Evolutionary conservation across 306 rosid species (phyloP), one percentile per base, ranked within the genome.

Genomic region (Albizia julibrissin): DNA sequence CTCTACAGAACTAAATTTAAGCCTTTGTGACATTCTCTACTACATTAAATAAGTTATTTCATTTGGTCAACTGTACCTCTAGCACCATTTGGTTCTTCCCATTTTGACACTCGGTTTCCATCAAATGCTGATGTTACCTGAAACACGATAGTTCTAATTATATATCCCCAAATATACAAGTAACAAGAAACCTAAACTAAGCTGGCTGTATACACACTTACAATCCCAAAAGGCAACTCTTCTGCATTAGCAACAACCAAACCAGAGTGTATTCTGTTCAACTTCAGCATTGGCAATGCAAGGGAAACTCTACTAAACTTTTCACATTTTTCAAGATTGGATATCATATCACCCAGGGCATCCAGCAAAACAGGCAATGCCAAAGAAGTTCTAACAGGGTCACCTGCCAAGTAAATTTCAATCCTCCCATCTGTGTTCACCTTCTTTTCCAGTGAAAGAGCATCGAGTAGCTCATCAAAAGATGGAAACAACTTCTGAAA

Each of bases 51-150:
- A 78, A 59, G 29, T 40, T 67, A 84, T 62, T 80, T 81, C 74
- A 71, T 67, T 69, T 52, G 40, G 75, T 73, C 72, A 46, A 67
- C 29, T 40, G 74, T 87, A 95, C 98, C 99, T 91, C 80, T 83
- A 68, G 95, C 99, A 77, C 99, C 99, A 70, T 85, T 87, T 80
- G 99, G 98, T 79, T 93, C 99, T 89, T 93, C 99, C 99, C 99
- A 95, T 91, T 93, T 95, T 43, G 92, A 90, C 74, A 19, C 21
- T 50, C 34, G 85, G 75, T 67, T 86, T 79, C 98, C 99, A 87
- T 93, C 99, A 88, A 95, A 95, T 67, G 96, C 95, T 15, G 98
- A 89, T 15, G 97, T 93, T 83, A 80, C 91, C 99, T 95, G 90
- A 80, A 86, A 84, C 82, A 78, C 33, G 37, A 77, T 61, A 64